phyloP scores from a whole-genome alignment of 2,329 filamentous ascomycete genomes.

The Monilinia polystroma region DNA sequence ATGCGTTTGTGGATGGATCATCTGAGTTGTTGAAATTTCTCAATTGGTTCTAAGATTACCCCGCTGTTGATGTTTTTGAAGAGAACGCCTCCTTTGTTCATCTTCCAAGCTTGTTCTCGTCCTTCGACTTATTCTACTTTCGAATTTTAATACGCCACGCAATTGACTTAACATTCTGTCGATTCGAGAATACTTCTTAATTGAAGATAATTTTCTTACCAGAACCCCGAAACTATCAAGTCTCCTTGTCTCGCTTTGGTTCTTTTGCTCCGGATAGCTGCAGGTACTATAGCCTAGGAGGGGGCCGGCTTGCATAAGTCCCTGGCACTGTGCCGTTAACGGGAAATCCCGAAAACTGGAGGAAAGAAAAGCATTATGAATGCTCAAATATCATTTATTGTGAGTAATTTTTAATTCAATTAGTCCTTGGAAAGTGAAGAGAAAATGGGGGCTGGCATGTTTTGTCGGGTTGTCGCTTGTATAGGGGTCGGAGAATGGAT shows the following conservation, averaged over 20 bases:
- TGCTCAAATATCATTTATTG: slow-evolving; percentile 57
- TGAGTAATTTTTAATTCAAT: slow-evolving; percentile 42
- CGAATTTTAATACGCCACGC: not conserved
- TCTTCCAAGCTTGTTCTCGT: not conserved
- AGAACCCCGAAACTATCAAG: slow-evolving; percentile 1
- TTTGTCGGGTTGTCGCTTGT: slow-evolving; percentile 18
- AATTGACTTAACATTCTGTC: slow-evolving; percentile 2
- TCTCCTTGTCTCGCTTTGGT: slow-evolving; percentile 13
- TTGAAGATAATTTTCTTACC: slow-evolving; percentile 2
- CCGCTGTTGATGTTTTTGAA: slow-evolving; percentile 18
- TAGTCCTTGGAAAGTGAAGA: not conserved
- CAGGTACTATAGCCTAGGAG: slow-evolving; percentile 35
- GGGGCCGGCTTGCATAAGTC: slow-evolving; percentile 35
- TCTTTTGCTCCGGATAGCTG: slow-evolving; percentile 33
- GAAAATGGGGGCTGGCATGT: slow-evolving; percentile 7
- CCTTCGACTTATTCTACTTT: not conserved
- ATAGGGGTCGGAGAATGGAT: slow-evolving; percentile 8
- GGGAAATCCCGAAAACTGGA: slow-evolving; percentile 30
- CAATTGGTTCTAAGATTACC: slow-evolving; percentile 12
- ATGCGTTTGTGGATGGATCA: slow-evolving; percentile 21
- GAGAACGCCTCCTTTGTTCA: slow-evolving; percentile 3
- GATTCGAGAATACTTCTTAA: not conserved
- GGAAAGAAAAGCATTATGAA: slow-evolving; percentile 47
- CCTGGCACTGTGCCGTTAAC: slow-evolving; percentile 26
- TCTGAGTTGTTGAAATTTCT: slow-evolving; percentile 8